These are phyloP conservation scores for Sordariomycetes sp. DNA, from an alignment of 2,329 filamentous ascomycete species.

Conservation along the genomic window DNA sequence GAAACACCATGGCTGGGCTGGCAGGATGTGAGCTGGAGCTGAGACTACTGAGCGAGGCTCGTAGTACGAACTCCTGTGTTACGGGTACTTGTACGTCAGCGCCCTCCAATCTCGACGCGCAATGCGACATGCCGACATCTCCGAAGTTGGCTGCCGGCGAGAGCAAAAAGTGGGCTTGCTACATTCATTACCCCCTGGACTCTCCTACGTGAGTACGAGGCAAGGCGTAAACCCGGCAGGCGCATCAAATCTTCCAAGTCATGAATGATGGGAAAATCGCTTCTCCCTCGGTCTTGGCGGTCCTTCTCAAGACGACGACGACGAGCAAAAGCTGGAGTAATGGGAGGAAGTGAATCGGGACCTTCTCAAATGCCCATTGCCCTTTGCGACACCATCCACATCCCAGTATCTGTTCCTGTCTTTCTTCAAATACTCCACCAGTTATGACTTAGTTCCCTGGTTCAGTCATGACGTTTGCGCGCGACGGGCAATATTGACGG, in stretches of 20 bases:
- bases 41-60: not conserved
- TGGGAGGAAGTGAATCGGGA: not conserved
- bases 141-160: not conserved
- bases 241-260: not conserved
- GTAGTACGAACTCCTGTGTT: not conserved
- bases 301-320: not conserved
- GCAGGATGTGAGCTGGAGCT: not conserved
- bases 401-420: too few species aligned
- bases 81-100: not conserved
- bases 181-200: not conserved
- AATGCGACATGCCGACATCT: not conserved
- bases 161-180: not conserved
- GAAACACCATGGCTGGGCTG: not conserved
- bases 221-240: not conserved
- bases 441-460: not conserved
- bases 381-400: too few species aligned
- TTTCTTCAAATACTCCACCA: too few species aligned
- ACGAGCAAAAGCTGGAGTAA: not conserved
- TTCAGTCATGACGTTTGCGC: not conserved
- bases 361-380: too few species aligned
- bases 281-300: not conserved
- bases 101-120: not conserved
- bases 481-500: not conserved
- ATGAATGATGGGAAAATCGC: not conserved
- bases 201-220: not conserved